phyloP scores from a whole-genome alignment of 2,329 filamentous ascomycete genomes.

The Sporothrix luriei region DNA sequence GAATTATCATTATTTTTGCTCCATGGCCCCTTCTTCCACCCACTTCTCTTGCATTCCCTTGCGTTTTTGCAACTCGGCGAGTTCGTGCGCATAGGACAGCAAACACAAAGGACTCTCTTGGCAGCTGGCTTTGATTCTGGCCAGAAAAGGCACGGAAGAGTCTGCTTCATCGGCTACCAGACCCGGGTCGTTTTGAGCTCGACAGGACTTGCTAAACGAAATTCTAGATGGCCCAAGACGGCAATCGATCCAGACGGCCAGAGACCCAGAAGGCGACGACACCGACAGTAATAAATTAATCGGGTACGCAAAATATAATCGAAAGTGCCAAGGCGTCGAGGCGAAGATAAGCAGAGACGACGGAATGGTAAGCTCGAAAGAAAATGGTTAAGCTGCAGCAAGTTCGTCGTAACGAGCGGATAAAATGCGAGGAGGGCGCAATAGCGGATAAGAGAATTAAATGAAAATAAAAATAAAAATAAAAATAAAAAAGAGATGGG shows the following conservation, averaged over 20 bases:
- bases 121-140: background rate
- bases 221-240: background rate
- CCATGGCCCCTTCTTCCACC: too few species aligned
- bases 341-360: slow-evolving; percentile 13
- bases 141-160: background rate
- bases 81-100: background rate
- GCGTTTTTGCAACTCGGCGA: background rate
- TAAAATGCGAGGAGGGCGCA: slow-evolving; percentile 4
- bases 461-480: background rate
- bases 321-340: slow-evolving; percentile 21
- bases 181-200: background rate
- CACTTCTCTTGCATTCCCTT: background rate
- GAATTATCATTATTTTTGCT: background rate
- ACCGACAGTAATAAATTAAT: background rate
- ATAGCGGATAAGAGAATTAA: background rate
- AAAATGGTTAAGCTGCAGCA: background rate
- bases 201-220: background rate
- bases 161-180: too few species aligned
- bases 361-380: background rate
- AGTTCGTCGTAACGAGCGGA: slow-evolving; percentile 18
- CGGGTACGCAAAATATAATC: background rate
- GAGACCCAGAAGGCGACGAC: background rate
- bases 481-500: background rate
- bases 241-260: background rate
- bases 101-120: slow-evolving; percentile 9